Conservation (phyloP, 2,329 filamentous ascomycete genomes). For the Epicoccum nigrum region DNA sequence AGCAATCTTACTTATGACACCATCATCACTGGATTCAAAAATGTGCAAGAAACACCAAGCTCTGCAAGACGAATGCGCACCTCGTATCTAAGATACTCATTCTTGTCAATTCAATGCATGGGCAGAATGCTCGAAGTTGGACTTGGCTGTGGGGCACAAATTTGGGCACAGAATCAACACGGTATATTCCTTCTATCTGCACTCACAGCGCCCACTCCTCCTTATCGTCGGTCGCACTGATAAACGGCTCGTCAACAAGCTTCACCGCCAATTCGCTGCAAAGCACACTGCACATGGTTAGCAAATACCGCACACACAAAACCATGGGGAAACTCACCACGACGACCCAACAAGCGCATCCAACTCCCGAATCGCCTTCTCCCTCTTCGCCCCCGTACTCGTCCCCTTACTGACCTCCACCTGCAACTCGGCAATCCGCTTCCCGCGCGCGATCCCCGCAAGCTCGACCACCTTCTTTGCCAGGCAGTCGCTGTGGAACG, state of each 20-base stretch:
- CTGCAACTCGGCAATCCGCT: slow-evolving; percentile 85
- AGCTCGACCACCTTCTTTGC: slow-evolving; percentile 85
- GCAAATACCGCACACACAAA: slow-evolving; percentile 6
- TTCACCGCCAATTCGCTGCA: slow-evolving; percentile 96
- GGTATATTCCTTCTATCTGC: too few relatives aligned
- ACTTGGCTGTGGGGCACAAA: too few relatives aligned
- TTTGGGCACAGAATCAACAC: too few relatives aligned
- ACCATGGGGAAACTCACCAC: slow-evolving; percentile 65
- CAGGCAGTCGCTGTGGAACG: slow-evolving; percentile 94
- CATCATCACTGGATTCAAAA: too few relatives aligned
- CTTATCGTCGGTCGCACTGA: slow-evolving; percentile 72
- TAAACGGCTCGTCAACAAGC: slow-evolving; percentile 90
- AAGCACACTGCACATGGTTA: slow-evolving; percentile 69
- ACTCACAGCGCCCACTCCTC: slow-evolving; percentile 74
- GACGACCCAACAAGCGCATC: slow-evolving; percentile 89
- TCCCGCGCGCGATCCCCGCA: slow-evolving; percentile 74
- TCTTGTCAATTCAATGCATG: too few relatives aligned
- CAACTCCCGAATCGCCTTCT: slow-evolving; percentile 84
- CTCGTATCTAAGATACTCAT: too few relatives aligned
- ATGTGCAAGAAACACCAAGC: too few relatives aligned
- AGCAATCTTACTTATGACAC: not conserved
- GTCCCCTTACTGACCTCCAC: slow-evolving; percentile 79
- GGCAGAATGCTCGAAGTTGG: too few relatives aligned
- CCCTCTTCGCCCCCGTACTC: slow-evolving; percentile 72
- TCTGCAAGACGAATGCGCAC: too few relatives aligned